These are phyloP conservation scores for Neurospora discreta DNA, from an alignment of 495 filamentous ascomycete genomes.

Conservation along the genomic window DNA sequence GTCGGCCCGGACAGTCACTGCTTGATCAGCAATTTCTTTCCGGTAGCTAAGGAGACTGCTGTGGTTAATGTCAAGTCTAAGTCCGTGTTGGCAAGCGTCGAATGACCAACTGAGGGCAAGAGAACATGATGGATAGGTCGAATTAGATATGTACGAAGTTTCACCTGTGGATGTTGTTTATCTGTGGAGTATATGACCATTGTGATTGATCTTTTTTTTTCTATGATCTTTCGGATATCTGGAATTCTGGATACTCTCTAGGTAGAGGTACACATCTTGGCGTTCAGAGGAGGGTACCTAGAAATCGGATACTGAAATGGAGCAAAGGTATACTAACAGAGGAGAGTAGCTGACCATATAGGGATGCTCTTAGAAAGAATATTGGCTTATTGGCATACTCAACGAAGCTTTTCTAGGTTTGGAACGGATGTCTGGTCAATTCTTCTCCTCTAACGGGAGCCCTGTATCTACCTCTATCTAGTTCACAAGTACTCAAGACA, in stretches of 20 bases:
- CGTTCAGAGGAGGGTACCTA: not conserved
- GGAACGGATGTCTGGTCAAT: no score
- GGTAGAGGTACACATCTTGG: not conserved
- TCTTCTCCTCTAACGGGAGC: no score
- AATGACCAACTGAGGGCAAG: not conserved
- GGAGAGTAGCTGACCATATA: no score
- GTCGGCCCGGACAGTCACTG: not conserved
- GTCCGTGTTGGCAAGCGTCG: not conserved
- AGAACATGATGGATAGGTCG: no score
- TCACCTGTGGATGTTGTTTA: not conserved
- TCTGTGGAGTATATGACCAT: not conserved
- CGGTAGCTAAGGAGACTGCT: not conserved
- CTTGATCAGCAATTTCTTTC: not conserved
- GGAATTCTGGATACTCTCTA: not conserved
- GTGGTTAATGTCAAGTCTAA: not conserved
- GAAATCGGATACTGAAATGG: no score
- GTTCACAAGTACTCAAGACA: no score
- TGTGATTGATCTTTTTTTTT: not conserved
- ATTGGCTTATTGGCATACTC: no score
- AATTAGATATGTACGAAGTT: not conserved
- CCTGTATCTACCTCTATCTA: no score
- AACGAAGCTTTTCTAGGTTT: no score
- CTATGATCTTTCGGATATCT: not conserved
- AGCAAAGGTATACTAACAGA: no score
- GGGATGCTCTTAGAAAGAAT: no score